Percentiles rank a stretch among this genome's conserved stretches.
These are phyloP conservation scores for Cercospora sp. DNA, from an alignment of 2,329 filamentous ascomycete genomes.

Conservation along the genomic window DNA sequence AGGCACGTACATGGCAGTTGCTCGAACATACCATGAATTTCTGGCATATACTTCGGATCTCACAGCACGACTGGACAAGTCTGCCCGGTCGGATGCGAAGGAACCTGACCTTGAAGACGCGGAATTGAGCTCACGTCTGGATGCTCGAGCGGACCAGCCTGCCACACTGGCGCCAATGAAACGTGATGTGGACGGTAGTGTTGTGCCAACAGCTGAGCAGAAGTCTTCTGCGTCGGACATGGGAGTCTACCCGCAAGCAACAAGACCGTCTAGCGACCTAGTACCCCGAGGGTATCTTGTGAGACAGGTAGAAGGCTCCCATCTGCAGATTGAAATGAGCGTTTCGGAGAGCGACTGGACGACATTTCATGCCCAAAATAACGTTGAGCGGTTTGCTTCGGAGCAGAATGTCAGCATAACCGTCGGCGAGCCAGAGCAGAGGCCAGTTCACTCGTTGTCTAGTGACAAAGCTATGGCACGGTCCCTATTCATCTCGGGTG, in stretches of 20 bases:
- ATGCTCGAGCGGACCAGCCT: too few species aligned
- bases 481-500: slow-evolving; percentile 18
- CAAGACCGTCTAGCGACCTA: background rate
- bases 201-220: too few species aligned
- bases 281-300: background rate
- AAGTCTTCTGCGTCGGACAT: too few species aligned
- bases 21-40: background rate
- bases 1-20: slow-evolving; percentile 23
- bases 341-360: slow-evolving; percentile 14
- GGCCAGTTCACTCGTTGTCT: background rate
- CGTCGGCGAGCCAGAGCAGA: slow-evolving; percentile 18
- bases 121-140: too few species aligned
- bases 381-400: background rate
- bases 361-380: slow-evolving; percentile 10
- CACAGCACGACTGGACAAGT: background rate
- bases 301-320: background rate
- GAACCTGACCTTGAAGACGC: background rate
- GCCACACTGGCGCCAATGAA: too few species aligned
- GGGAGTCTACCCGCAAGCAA: background rate
- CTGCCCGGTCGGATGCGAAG: background rate
- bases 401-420: slow-evolving; percentile 9
- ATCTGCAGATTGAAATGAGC: background rate
- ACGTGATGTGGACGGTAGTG: too few species aligned
- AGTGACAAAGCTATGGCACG: slow-evolving; percentile 3
- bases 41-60: background rate